Base-by-base conservation (phyloP, 208 protist genomes). In the Trichomonas gallinae region DNA sequence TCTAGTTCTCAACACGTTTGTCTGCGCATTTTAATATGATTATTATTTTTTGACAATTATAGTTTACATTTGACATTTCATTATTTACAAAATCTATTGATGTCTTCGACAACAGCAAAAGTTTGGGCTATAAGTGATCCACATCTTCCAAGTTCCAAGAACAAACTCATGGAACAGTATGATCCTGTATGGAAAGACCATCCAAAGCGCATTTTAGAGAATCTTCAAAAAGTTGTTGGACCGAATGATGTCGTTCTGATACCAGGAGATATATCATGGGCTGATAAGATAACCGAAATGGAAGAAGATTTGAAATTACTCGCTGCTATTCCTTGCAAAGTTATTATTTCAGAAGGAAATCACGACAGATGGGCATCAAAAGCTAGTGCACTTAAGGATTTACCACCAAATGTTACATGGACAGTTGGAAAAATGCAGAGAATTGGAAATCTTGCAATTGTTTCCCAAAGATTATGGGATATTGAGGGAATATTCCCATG, bases 331-430 rank as follows among this genome's bases (percentile, higher is more conserved):
- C 87, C 87, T 17, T 93, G 87, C n/a, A 93, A 34, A 51, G 44
- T 93, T 23, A 38, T 93, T 10, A 93, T 93, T 23, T 93, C 44
- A 34, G 44, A 48, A 93, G 87, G 87, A 34, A 93, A 93, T 93
- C 87, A 93, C n/a, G 87, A 93, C 46, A 48, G 44, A 34, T 93
- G 87, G 87, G 83, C 83, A 34, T 93, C 87, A 38, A 93, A 93
- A 51, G 11, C 13, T 38, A 34, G 9, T 17, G 44, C 40, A 23
- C 10, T 85, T 6, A 38, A 48, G 31, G 40, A 42, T 49, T 38
- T 93, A 40, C 87, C 87, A 49, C 3, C 11, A 6, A 93, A 93
- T 36, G 87, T 38, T 6, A 38, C n/a, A 48, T 93, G 87, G 87
- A 38, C 44, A 17, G 40, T 48, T n/a, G 26, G 44, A 34, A 44